phyloP scores from a whole-genome alignment of 345 rosid species.

The Anacardium occidentale region DNA sequence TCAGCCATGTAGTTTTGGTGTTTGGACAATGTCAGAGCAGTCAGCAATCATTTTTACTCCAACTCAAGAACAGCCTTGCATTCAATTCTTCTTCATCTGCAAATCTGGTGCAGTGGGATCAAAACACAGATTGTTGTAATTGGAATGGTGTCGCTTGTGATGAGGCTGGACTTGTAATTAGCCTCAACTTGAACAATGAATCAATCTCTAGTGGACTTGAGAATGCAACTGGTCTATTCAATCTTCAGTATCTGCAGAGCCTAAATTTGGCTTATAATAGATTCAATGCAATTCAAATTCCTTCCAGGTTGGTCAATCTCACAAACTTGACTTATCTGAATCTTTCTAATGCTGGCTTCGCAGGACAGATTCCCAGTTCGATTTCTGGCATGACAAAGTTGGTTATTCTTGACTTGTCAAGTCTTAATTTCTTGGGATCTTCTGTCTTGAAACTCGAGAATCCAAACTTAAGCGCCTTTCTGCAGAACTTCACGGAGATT shows the following conservation, averaged over 20 bases:
- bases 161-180: slow-evolving; percentile 31
- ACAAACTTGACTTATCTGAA: slow-evolving; percentile 30
- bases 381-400: slow-evolving; percentile 37
- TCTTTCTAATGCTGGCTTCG: slow-evolving; percentile 32
- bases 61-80: slow-evolving; percentile 30
- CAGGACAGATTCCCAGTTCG: slow-evolving; percentile 35
- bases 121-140: slow-evolving; percentile 26
- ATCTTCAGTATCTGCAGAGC: slow-evolving; percentile 33
- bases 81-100: not conserved
- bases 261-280: slow-evolving; percentile 44
- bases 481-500: slow-evolving; percentile 25
- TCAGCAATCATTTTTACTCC: slow-evolving; percentile 37
- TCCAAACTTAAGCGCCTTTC: slow-evolving; percentile 29
- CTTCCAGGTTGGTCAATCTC: slow-evolving; percentile 33
- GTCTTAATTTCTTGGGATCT: not conserved
- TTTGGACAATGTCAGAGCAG: slow-evolving; percentile 35
- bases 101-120: slow-evolving; percentile 33
- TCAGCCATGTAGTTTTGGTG: slow-evolving; percentile 5
- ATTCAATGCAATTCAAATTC: slow-evolving; percentile 25
- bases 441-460: slow-evolving; percentile 26
- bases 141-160: slow-evolving; percentile 53
- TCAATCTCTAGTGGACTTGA: slow-evolving; percentile 33
- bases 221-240: slow-evolving; percentile 34
- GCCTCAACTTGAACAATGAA: slow-evolving; percentile 41
- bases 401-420: slow-evolving; percentile 47